These are phyloP conservation scores for Sugiyamaella sp. DNA, from an alignment of 1,139 yeast genomes.

Conservation along the genomic window DNA sequence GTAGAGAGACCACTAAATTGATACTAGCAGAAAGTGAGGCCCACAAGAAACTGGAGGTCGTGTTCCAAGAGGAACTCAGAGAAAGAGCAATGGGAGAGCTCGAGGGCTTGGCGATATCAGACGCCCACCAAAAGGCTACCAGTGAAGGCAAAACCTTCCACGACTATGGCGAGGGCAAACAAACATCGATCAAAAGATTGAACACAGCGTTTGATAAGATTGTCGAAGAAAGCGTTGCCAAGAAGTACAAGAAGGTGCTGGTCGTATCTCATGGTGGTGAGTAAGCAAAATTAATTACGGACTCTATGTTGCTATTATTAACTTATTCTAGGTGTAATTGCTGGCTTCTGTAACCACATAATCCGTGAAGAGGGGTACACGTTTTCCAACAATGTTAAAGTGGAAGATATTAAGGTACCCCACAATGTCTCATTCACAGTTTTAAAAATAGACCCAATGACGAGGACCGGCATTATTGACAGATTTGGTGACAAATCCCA, in stretches of 20 bases:
- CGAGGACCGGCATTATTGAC: conserved; percentile 28
- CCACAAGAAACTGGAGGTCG: conserved; percentile 10
- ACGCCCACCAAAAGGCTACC: conserved; percentile 62
- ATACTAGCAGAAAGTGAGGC: conserved; percentile 25
- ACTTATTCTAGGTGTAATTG: conserved; percentile 50
- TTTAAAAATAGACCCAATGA: conserved; percentile 47
- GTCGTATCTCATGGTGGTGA: conserved; percentile 83
- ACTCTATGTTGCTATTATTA: background rate
- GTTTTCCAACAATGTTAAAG: conserved; percentile 46
- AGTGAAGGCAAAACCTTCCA: conserved; percentile 50
- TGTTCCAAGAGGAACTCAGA: conserved; percentile 52
- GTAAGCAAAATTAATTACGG: background rate
- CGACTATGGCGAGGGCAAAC: conserved; percentile 59
- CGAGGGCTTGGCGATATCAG: conserved; percentile 71
- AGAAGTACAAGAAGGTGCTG: conserved; percentile 53
- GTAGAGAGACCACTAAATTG: conserved; percentile 36
- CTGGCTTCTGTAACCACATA: conserved; percentile 55
- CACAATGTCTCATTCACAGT: conserved; percentile 74
- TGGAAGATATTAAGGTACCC: conserved; percentile 58
- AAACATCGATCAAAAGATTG: conserved; percentile 55
- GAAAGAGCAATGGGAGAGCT: conserved; percentile 82
- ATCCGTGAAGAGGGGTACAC: conserved; percentile 45
- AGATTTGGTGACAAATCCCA: conserved; percentile 35
- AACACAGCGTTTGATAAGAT: conserved; percentile 52
- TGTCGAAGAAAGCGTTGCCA: conserved; percentile 45